These are phyloP conservation scores for Aspergillus sclerotialis DNA, from an alignment of 2,329 filamentous ascomycete genomes.

Conservation along the genomic window DNA sequence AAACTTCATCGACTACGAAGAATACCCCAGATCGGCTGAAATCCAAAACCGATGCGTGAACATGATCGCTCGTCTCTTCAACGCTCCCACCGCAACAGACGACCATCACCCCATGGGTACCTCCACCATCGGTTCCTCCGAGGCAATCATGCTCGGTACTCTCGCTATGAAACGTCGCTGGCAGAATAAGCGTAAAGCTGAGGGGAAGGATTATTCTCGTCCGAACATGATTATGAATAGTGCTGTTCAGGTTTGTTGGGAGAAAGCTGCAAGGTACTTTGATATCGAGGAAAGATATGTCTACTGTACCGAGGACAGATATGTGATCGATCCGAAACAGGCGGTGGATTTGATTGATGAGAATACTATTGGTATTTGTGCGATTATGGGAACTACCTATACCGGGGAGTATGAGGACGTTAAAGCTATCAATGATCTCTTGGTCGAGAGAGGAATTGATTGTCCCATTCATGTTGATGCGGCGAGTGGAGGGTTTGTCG, in stretches of 20 bases:
- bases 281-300: slow-evolving; percentile 85
- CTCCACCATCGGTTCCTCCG: slow-evolving; percentile 80
- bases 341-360: slow-evolving; percentile 57
- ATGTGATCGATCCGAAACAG: slow-evolving; percentile 57
- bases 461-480: slow-evolving; percentile 91
- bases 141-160: slow-evolving; percentile 49
- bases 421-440: slow-evolving; percentile 82
- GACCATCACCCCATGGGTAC: slow-evolving; percentile 69
- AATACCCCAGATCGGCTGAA: slow-evolving; percentile 72
- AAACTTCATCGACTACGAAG: slow-evolving; percentile 90
- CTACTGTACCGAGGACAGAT: slow-evolving; percentile 55
- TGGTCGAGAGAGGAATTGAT: slow-evolving; percentile 67
- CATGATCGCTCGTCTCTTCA: slow-evolving; percentile 86
- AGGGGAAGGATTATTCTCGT: slow-evolving; percentile 69
- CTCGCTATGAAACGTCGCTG: slow-evolving; percentile 94
- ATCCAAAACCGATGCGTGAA: slow-evolving; percentile 89
- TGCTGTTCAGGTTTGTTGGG: slow-evolving; percentile 95
- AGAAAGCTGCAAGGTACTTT: slow-evolving; percentile 84
- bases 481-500: slow-evolving; percentile 86
- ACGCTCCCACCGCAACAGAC: slow-evolving; percentile 57
- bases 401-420: slow-evolving; percentile 94
- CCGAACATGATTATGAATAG: slow-evolving; percentile 96
- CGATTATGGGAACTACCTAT: slow-evolving; percentile 87
- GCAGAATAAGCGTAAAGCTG: slow-evolving; percentile 77
- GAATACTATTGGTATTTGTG: slow-evolving; percentile 83